Conservation (phyloP, 75 land plant genomes). For the Sequoia sempervirens region DNA sequence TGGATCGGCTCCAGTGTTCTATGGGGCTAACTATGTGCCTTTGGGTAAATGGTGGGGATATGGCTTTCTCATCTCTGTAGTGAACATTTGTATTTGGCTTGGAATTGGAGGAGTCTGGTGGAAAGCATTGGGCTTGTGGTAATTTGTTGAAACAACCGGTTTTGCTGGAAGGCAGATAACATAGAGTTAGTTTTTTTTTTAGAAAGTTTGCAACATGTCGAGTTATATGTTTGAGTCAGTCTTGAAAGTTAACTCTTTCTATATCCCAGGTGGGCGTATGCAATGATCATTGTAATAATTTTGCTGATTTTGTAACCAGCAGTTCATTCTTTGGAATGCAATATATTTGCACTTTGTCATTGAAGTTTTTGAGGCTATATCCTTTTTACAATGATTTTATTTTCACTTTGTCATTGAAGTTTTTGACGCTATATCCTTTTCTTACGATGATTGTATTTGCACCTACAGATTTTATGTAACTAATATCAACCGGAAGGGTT, state of each 20-base stretch:
- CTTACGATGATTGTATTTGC: not conserved
- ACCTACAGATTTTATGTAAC: not conserved
- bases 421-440: not conserved
- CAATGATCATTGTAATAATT: not conserved
- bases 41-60: constrained; percentile 96
- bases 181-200: not conserved
- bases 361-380: not conserved
- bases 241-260: not conserved
- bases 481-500: no score
- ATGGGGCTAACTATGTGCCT: constrained; percentile 91
- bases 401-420: not conserved
- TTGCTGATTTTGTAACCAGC: constrained; percentile 9
- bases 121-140: constrained; percentile 94
- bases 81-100: constrained; percentile 93
- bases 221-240: not conserved
- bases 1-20: constrained; percentile 95
- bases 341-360: not conserved
- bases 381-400: no score
- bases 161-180: not conserved
- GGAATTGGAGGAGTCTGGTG: constrained; percentile 95
- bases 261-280: not conserved
- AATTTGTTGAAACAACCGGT: constrained; percentile 1
- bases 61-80: constrained; percentile 81
- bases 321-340: not conserved
- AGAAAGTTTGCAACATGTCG: not conserved